A percentile compares a stretch with the other conserved stretches of the same genome.
Conservation (phyloP, 1,284 basidiomycete species). For the Mycena sp. region DNA sequence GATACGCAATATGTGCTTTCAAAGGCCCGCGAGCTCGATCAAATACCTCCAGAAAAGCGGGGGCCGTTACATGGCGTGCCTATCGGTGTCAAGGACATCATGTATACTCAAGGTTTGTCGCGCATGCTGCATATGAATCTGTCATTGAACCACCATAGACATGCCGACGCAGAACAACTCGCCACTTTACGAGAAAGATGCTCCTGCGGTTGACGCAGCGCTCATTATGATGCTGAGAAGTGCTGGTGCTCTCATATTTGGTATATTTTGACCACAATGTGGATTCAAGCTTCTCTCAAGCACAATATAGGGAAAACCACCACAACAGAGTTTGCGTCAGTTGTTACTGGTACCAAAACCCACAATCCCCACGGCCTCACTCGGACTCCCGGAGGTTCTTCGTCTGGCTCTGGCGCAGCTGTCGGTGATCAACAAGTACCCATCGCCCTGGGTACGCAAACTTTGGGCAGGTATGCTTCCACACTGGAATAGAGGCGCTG, state of each 20-base stretch:
- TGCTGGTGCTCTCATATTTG: slow-evolving; percentile 32
- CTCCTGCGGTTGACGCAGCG: slow-evolving; percentile 25
- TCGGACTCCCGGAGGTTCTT: slow-evolving; percentile 32
- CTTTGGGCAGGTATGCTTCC: slow-evolving; percentile 23
- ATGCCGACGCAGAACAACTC: slow-evolving; percentile 35
- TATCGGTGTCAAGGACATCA: slow-evolving; percentile 31
- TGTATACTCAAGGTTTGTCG: slow-evolving; percentile 30
- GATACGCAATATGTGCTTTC: slow-evolving; percentile 23
- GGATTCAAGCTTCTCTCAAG: neutral
- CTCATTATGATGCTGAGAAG: slow-evolving; percentile 25
- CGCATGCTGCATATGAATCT: neutral
- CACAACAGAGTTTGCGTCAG: slow-evolving; percentile 30
- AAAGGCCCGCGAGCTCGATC: slow-evolving; percentile 28
- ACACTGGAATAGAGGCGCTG: neutral
- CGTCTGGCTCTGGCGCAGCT: slow-evolving; percentile 33
- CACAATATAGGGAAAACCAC: slow-evolving; percentile 26
- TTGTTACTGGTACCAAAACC: slow-evolving; percentile 26
- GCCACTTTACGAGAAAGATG: slow-evolving; percentile 23
- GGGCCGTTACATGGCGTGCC: slow-evolving; percentile 29
- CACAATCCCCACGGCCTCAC: slow-evolving; percentile 24
- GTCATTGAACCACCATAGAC: slow-evolving; percentile 1
- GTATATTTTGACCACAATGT: neutral
- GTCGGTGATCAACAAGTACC: slow-evolving; percentile 32
- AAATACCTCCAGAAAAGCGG: slow-evolving; percentile 16
- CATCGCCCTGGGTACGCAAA: slow-evolving; percentile 31